Evolutionary conservation across 768 basidiomycete genomes (phyloP).

Genomic region (Lepiota brunneoincarnata): DNA sequence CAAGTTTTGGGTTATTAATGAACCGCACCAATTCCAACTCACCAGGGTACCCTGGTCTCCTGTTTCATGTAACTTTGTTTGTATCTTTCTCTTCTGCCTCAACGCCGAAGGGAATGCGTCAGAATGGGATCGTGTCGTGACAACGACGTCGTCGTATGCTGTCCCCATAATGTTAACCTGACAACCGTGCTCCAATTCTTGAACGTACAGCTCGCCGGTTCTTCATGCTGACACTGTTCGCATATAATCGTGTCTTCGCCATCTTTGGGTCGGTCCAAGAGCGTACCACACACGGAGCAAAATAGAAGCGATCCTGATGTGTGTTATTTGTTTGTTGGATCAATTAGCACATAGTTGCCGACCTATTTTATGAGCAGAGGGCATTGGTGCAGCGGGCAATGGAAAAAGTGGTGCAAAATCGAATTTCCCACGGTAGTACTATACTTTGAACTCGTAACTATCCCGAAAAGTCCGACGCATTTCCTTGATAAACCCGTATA

Average conservation of each 20-base stretch:
- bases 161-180: neutral
- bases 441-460: no score
- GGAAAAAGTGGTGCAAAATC: no score
- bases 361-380: conserved; percentile 36
- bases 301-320: conserved; percentile 83
- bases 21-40: conserved; percentile 14
- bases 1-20: neutral
- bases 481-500: conserved; percentile 68
- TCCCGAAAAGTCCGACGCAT: conserved; percentile 33
- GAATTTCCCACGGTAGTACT: no score
- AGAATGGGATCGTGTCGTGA: conserved; percentile 87
- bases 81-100: conserved; percentile 84
- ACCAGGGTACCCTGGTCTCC: conserved; percentile 63
- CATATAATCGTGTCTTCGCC: conserved; percentile 75
- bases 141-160: conserved; percentile 93
- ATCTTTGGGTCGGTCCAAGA: conserved; percentile 78
- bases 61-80: conserved; percentile 74
- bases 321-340: neutral
- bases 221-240: conserved; percentile 84
- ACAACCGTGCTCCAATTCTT: neutral
- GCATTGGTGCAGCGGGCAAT: neutral
- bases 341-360: conserved; percentile 14
- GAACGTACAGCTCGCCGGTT: conserved; percentile 84
- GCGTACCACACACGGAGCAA: conserved; percentile 89
- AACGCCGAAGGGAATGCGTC: conserved; percentile 93